Evolutionary conservation across 2,329 filamentous ascomycete genomes (phyloP).

Genomic region (Chaetomium globosum): DNA sequence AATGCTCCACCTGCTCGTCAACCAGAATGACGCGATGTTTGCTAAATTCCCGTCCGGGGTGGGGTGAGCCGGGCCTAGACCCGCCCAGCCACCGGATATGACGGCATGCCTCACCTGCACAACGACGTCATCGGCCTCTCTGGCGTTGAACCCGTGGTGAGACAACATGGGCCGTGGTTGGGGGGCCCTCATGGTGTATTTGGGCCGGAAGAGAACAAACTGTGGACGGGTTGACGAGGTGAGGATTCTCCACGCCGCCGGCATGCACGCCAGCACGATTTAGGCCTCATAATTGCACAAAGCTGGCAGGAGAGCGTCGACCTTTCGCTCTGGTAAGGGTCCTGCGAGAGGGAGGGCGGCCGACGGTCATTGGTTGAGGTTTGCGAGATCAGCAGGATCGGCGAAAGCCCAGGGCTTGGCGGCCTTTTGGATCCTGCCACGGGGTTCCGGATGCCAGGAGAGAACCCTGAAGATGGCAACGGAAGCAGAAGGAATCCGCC

Average conservation of each 20-base stretch:
- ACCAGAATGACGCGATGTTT: slow-evolving; percentile 27
- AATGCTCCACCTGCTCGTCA: slow-evolving; percentile 9
- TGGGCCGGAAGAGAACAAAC: neutral
- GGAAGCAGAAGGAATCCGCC: neutral
- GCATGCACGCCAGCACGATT: neutral
- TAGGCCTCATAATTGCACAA: neutral
- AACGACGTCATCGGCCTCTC: slow-evolving; percentile 30
- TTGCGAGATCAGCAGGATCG: slow-evolving; percentile 29
- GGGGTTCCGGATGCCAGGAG: neutral
- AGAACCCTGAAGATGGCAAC: slow-evolving; percentile 6
- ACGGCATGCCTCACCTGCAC: slow-evolving; percentile 30
- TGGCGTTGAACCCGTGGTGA: neutral
- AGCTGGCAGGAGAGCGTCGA: neutral
- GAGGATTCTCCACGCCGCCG: neutral
- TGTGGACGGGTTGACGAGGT: neutral
- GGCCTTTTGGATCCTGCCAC: slow-evolving; percentile 9
- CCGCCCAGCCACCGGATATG: slow-evolving; percentile 31
- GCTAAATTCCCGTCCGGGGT: slow-evolving; percentile 14
- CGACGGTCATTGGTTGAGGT: slow-evolving; percentile 17
- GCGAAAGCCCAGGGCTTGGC: slow-evolving; percentile 28
- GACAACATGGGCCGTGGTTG: neutral
- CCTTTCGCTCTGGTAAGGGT: slow-evolving; percentile 24
- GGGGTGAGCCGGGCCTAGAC: slow-evolving; percentile 26
- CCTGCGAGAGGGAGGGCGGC: slow-evolving; percentile 23
- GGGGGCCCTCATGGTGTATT: neutral